phyloP scores from a whole-genome alignment of 2,329 filamentous ascomycete genomes.

The Paraphaeosphaeria minitans region DNA sequence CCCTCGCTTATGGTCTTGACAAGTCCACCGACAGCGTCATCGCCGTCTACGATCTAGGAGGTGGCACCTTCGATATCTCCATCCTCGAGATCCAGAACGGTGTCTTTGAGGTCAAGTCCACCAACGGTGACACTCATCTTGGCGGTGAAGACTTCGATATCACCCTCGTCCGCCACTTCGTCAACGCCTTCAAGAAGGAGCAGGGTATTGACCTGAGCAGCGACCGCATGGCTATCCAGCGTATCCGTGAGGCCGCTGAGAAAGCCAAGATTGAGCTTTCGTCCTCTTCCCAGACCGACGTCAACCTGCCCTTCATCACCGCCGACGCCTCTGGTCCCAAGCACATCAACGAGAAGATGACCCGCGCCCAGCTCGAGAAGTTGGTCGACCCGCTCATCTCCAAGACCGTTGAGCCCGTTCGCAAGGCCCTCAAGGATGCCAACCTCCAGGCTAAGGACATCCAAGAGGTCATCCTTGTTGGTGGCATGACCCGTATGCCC shows the following conservation, averaged over 20 bases:
- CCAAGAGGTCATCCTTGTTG: conserved; percentile 96
- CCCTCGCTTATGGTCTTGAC: conserved; percentile 93
- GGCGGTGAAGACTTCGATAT: conserved; percentile 99
- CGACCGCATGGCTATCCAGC: conserved; percentile 98
- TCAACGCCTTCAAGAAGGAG: conserved; percentile 96
- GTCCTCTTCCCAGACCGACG: conserved; percentile 92
- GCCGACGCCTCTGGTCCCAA: conserved; percentile 94
- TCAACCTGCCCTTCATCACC: conserved; percentile 98
- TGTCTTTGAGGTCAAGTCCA: conserved; percentile 99
- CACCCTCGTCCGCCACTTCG: conserved; percentile 87
- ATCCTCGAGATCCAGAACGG: conserved; percentile 96
- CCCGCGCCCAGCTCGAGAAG: conserved; percentile 87
- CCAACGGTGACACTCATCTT: conserved; percentile 97
- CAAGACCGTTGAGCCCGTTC: conserved; percentile 87
- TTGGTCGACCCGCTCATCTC: conserved; percentile 88
- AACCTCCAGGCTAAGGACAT: conserved; percentile 90
- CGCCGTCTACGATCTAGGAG: conserved; percentile 96
- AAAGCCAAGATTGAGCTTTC: conserved; percentile 99
- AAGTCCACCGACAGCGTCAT: conserved; percentile 90
- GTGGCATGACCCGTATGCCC: conserved; percentile 99
- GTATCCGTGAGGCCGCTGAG: conserved; percentile 97
- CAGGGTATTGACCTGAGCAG: conserved; percentile 85
- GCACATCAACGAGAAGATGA: conserved; percentile 97
- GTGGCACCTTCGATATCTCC: conserved; percentile 99
- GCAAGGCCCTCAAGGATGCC: conserved; percentile 96